Conservation (phyloP, 768 basidiomycete genomes). For the Austroboletus eburneus region DNA sequence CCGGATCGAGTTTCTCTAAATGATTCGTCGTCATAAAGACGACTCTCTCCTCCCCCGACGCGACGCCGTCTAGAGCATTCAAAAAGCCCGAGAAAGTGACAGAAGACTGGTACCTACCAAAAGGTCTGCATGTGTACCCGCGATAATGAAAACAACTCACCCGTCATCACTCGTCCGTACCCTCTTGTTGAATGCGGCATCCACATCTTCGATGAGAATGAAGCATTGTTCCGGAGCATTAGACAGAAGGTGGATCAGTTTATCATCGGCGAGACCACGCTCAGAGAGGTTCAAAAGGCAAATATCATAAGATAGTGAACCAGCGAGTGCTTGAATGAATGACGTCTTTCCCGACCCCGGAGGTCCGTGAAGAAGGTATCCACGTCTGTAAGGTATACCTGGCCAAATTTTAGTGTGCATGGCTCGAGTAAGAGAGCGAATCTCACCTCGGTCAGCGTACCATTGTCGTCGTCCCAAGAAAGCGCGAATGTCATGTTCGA, state of each 20-base stretch:
- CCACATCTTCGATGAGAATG: slow-evolving; percentile 95
- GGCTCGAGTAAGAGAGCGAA: not conserved
- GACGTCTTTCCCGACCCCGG: slow-evolving; percentile 99
- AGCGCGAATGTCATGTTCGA: slow-evolving; percentile 75
- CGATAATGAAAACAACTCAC: slow-evolving; percentile 40
- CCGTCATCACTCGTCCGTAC: slow-evolving; percentile 90
- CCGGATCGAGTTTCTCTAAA: slow-evolving; percentile 81
- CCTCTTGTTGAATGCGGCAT: slow-evolving; percentile 94
- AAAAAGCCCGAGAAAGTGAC: slow-evolving; percentile 98
- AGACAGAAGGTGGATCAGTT: slow-evolving; percentile 87
- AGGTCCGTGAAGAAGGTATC: slow-evolving; percentile 92
- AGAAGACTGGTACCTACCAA: slow-evolving; percentile 79
- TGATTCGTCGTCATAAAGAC: slow-evolving; percentile 99
- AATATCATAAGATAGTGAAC: slow-evolving; percentile 89
- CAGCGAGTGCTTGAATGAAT: slow-evolving; percentile 96
- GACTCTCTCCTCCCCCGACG: slow-evolving; percentile 96
- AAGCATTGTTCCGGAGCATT: slow-evolving; percentile 92
- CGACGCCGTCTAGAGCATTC: slow-evolving; percentile 96
- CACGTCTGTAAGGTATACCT: slow-evolving; percentile 97
- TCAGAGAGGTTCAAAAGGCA: slow-evolving; percentile 95
- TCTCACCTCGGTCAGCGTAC: slow-evolving; percentile 93
- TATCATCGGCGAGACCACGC: slow-evolving; percentile 94
- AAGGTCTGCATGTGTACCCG: slow-evolving; percentile 11
- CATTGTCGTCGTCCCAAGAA: slow-evolving; percentile 84
- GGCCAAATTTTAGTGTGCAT: slow-evolving; percentile 7